Evolutionary conservation across 352 stramenopile species (phyloP).

Genomic region (Phytophthora vignae): DNA sequence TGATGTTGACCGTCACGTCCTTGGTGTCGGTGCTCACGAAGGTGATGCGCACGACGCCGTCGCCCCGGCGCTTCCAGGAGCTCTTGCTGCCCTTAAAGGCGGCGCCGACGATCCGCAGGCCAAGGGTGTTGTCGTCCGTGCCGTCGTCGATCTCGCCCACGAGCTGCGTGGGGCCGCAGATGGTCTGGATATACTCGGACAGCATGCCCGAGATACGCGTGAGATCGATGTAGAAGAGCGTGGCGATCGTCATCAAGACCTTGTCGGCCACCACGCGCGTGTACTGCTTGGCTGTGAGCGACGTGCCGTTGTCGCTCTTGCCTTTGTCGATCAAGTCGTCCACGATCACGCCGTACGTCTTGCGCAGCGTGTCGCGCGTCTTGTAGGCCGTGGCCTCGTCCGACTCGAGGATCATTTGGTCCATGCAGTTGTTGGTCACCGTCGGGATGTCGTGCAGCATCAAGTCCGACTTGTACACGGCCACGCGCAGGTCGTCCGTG

Average conservation of each 20-base stretch:
- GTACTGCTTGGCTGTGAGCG: slow-evolving; percentile 40
- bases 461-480: slow-evolving; percentile 40
- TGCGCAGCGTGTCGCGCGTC: slow-evolving; percentile 38
- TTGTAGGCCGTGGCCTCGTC: slow-evolving; percentile 37
- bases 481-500: slow-evolving; percentile 21
- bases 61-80: slow-evolving; percentile 54
- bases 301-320: slow-evolving; percentile 44
- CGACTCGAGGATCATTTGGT: slow-evolving; percentile 42
- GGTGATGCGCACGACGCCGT: slow-evolving; percentile 51
- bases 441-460: slow-evolving; percentile 42
- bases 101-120: slow-evolving; percentile 44
- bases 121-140: slow-evolving; percentile 48
- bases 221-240: slow-evolving; percentile 40
- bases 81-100: slow-evolving; percentile 49
- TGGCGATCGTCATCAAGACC: slow-evolving; percentile 37
- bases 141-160: slow-evolving; percentile 57
- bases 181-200: slow-evolving; percentile 43
- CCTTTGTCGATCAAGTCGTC: slow-evolving; percentile 39
- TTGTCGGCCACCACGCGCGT: slow-evolving; percentile 38
- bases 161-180: slow-evolving; percentile 41
- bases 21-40: slow-evolving; percentile 49
- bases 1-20: slow-evolving; percentile 41
- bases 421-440: slow-evolving; percentile 48
- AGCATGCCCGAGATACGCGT: slow-evolving; percentile 39
- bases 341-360: slow-evolving; percentile 43